Evolutionary conservation across 2,329 filamentous ascomycete species (phyloP), one percentile per base, ranked within the genome.

Genomic region (Raffaelea ambrosiae): DNA sequence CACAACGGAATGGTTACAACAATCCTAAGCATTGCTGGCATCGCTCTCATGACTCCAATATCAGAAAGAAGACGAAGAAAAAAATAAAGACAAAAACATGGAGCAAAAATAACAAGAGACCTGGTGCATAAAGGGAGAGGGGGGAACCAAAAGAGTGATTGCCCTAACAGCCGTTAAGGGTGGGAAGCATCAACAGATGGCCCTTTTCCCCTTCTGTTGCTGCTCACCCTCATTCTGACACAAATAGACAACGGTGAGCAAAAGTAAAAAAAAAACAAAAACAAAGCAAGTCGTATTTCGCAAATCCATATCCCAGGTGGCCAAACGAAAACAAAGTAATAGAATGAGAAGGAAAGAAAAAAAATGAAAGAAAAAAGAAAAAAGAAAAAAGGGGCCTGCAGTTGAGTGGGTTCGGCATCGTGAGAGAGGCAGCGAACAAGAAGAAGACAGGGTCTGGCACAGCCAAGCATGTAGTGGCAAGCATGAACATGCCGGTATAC

Each of bases 1-100:
- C n/a, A n/a, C n/a, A n/a, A n/a, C n/a, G n/a, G n/a, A 13, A 29
- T 13, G 26, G 7, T 29, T 29, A 7, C 26, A 29, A 29, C 26
- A 29, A n/a, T 13, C 7, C 13, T 7, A 29, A 29, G 13, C 26
- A 7, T 29, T 29, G 26, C 26, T 29, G 26, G 26, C 26, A 13
- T 29, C 13, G 13, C 13, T 29, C 26, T 29, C 26, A 43, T 43
- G 21, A 35, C 47, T 38, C 40, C 49, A 44, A 9, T 48, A 45
- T 39, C 22, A 26, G 18, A 26, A 16, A 3, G 16, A 26, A 13
- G 14, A 23, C 11, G 23, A 26, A 41, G n/a, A 45, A 45, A 39
- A 26, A 20, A 26, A 16, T 5, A 26, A 26, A 13, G 14, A 23
- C 11, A 41, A 26, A 41, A 16, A 26, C 21, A 41, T 13, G n/a